Percentiles rank a stretch among this genome's conserved stretches.
These are phyloP conservation scores for Mortierella hygrophila DNA, from an alignment of 192 early-diverging fungal genomes.

Conservation along the genomic window DNA sequence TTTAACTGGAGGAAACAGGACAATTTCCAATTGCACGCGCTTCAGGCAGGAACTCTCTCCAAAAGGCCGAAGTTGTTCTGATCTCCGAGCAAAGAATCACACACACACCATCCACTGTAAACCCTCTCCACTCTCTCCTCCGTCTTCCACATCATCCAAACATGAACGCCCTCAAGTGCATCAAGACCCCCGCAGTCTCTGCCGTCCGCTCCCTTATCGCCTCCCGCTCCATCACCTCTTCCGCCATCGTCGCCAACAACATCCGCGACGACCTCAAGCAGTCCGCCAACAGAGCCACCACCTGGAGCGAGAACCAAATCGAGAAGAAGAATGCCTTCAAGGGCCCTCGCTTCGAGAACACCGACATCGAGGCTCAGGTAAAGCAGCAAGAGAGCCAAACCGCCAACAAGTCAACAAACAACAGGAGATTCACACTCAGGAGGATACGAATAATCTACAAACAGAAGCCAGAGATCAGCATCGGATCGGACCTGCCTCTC, in stretches of 20 bases:
- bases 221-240: slow-evolving; percentile 34
- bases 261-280: slow-evolving; percentile 68
- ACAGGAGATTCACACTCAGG: background rate
- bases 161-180: slow-evolving; percentile 55
- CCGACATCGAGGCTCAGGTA: slow-evolving; percentile 84
- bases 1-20: too few relatives aligned
- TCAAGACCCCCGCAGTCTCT: slow-evolving; percentile 32
- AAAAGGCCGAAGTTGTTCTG: background rate
- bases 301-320: slow-evolving; percentile 86
- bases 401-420: background rate
- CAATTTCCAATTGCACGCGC: too few relatives aligned
- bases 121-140: background rate
- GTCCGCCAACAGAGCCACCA: slow-evolving; percentile 76
- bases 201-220: slow-evolving; percentile 22
- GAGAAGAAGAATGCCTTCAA: slow-evolving; percentile 74
- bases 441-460: background rate
- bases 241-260: slow-evolving; percentile 31
- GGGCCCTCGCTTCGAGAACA: slow-evolving; percentile 91
- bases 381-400: background rate
- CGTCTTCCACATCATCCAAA: background rate
- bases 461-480: background rate
- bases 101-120: background rate
- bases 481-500: background rate
- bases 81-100: background rate
- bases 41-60: too few relatives aligned